Base-by-base conservation (phyloP, 2,329 filamentous ascomycete species). In the Phaeoacremonium minimum region DNA sequence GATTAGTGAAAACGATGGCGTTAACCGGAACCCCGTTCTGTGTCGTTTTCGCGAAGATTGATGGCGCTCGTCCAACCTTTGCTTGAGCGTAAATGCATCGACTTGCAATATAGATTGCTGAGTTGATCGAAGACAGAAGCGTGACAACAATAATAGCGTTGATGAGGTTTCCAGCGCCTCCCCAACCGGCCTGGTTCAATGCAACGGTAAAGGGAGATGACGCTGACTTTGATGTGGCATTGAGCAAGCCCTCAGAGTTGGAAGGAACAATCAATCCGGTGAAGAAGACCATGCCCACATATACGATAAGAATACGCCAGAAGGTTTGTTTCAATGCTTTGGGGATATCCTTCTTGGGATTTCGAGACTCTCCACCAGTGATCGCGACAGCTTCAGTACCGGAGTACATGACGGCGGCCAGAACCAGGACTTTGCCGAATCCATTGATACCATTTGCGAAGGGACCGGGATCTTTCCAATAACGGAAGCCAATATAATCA, bases 1-100 rank as follows among this genome's bases (percentile, higher is more conserved):
- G 28, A 31, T 46, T 47, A 26, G 42, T 46, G 19, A 40, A 22
- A 4, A 45, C 29, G 18, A 48, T 12, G 3, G 44, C 37, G 6
- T 40, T 33, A 5, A 47, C 41, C 0, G 46, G 45, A 5, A 51
- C 70, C 14, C 73, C 73, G 4, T 64, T 60, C 6, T 56, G 55
- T 35, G 69, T 71, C 2, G 73, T 73, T 35, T 63, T 64, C n/a
- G 64, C 65, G 8, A 78, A 60, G 44, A 79, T 66, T 6, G 55
- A 57, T 0, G 75, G 75, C 1, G 75, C 75, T 46, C 73, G 70
- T 11, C 63, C 59, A 13, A 64, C 64, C n/a, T 69, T 63, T 4
- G 73, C 69, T 60, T 78, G 68, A 48, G 69, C 75, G 2, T 75
- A 59, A 2, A 80, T 54, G 0, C 72, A 75, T 14, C 75, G 65